phyloP scores from a whole-genome alignment of 768 basidiomycete genomes.

The Trametes cingulata region DNA sequence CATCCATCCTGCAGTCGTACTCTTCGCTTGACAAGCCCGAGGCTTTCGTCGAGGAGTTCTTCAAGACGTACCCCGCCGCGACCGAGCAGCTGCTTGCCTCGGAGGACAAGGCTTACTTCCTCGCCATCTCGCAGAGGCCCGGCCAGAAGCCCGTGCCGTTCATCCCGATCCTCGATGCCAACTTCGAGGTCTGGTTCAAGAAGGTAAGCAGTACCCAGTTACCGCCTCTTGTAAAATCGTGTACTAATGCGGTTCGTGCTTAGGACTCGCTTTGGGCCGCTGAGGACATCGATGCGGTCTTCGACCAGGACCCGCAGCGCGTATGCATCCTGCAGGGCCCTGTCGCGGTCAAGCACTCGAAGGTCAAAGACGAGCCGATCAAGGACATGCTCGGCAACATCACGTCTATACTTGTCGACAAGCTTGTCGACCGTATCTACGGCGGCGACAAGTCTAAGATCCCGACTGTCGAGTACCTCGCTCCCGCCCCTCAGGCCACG shows the following conservation, averaged over 20 bases:
- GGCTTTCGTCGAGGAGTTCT: conserved; percentile 78
- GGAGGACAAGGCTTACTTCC: conserved; percentile 94
- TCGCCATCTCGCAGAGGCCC: conserved; percentile 91
- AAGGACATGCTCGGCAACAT: conserved; percentile 90
- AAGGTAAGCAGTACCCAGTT: conserved; percentile 57
- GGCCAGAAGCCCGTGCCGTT: conserved; percentile 99
- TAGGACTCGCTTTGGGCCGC: conserved; percentile 98
- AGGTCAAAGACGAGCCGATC: conserved; percentile 90
- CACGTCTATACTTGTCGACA: conserved; percentile 72
- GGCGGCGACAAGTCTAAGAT: conserved; percentile 71
- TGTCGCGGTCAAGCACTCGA: conserved; percentile 87
- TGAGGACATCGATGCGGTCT: conserved; percentile 97
- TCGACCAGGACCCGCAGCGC: conserved; percentile 97
- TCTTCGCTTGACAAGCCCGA: conserved; percentile 79
- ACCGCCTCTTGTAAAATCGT: background rate
- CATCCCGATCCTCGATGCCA: conserved; percentile 91
- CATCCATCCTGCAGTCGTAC: conserved; percentile 86
- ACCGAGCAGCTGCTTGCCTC: conserved; percentile 84
- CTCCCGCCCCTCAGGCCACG: conserved; percentile 35
- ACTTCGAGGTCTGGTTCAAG: conserved; percentile 99
- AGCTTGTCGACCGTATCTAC: conserved; percentile 79
- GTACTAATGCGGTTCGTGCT: conserved; percentile 20
- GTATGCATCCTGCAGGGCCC: conserved; percentile 98
- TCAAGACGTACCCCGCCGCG: conserved; percentile 80
- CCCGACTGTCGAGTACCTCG: conserved; percentile 85